Evolutionary conservation across 108 stramenopile species (phyloP), one percentile per base, ranked within the genome.

Genomic region (Craspedostauros australis): DNA sequence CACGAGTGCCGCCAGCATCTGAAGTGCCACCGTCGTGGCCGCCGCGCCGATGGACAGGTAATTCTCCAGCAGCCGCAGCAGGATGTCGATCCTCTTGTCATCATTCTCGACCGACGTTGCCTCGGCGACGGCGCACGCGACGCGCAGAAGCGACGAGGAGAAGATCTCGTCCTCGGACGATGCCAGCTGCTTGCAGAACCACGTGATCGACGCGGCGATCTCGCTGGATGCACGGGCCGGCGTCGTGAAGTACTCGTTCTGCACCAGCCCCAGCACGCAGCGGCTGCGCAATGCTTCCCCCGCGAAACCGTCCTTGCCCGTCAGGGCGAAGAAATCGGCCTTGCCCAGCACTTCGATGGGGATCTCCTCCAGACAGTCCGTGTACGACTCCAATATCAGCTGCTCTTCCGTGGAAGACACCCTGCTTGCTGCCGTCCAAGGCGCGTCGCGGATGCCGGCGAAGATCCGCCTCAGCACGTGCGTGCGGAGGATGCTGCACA

Each of bases 401-500:
- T 40, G 30, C 29, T 60, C 39, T 22, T 55, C 53, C 25, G 26
- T 26, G 22, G 46, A 38, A 22, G 34, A 21, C 26, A 21, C 32
- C 7, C 19, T 12, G 9, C 42, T 43, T 4, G 52, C 22, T 5
- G 28, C 16, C 5, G 50, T 50, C 51, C 55, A 54, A 16, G 51
- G 21, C 20, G 58, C 63, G 38, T 66, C 60, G 22, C 70, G 50
- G 25, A 83, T 46, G 27, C 63, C 71, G 12, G 36, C 31, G 50
- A 83, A 83, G 27, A 61, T 58, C 9, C 57, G 61, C 8, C 42
- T 52, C 25, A 56, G 39, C 11, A 79, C 36, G 23, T 76, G 70
- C 5, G 63, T 54, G 27, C 63, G 72, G 15, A 79, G 26, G 51
- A 63, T 39, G 42, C 61, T 70, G 9, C 70, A 33, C 6, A 62